Conservation (phyloP, 305 asterid species). For the Fraxinus greggii region DNA sequence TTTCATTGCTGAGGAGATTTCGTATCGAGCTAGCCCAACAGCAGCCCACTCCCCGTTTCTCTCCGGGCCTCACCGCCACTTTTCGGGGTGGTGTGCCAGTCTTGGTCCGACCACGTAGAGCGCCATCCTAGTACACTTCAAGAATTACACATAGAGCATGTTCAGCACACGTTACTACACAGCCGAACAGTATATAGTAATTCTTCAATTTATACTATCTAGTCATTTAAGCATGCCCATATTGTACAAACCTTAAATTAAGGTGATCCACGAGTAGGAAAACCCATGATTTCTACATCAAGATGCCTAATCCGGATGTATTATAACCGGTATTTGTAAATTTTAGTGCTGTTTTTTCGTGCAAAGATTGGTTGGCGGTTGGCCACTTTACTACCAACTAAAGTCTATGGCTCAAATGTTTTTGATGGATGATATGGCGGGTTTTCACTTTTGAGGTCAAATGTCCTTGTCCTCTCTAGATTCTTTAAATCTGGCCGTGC, state of each 20-base stretch:
- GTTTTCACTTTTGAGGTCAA: neutral
- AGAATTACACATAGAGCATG: neutral
- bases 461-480: neutral
- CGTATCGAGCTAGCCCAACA: slow-evolving; percentile 34
- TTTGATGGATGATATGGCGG: neutral
- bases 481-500: neutral
- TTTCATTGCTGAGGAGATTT: slow-evolving; percentile 49
- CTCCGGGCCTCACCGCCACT: slow-evolving; percentile 78
- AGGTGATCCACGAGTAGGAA: neutral
- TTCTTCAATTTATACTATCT: neutral
- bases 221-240: neutral
- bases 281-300: neutral
- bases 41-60: slow-evolving; percentile 39
- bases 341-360: neutral
- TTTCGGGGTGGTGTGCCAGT: slow-evolving; percentile 52
- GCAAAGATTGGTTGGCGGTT: neutral
- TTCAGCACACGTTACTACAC: neutral
- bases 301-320: neutral
- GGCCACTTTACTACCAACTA: neutral
- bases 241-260: neutral
- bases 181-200: neutral
- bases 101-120: slow-evolving; percentile 30
- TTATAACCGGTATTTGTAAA: neutral
- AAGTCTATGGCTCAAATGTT: neutral
- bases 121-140: neutral